Evolutionary conservation across 768 basidiomycete species (phyloP), one percentile per base, ranked within the genome.

Genomic region (Amanita muscaria): DNA sequence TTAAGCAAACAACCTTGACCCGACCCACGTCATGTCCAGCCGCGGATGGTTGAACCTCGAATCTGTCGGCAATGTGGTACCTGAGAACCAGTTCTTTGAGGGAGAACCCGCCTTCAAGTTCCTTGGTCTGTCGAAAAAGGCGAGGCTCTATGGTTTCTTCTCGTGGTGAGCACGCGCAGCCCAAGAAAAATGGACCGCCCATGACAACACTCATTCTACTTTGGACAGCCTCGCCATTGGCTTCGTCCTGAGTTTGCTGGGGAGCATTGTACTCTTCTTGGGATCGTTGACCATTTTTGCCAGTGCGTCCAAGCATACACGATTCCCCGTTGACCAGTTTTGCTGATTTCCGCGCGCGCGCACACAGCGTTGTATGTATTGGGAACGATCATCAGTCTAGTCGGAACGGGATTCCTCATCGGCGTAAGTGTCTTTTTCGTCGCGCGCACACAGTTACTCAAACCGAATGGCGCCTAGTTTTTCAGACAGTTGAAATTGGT

Each of bases 41-140:
- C 85, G 81, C 67, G 87, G 88, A 54, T 91, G 88, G 88, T 75
- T 89, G 60, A 90, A 91, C 57, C 78, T 91, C 56, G 87, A 89
- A 54, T 56, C 81, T 3, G 83, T 75, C 12, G 68, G 67, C 8
- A 68, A 66, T 42, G 61, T 71, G 39, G 73, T 88, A 29, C 82
- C 88, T 5, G 87, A 90, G 56, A 81, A 76, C 30, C 80, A 83
- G 50, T 83, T 85, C 65, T 90, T 90, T 49, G 88, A 93, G 64
- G 84, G 88, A 21, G 87, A 91, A 55, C 84, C 89, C 10, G 89
- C 91, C 5, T 94, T 89, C 72, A 74, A 73, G 47, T 80, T 79
- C 48, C 70, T 96, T 9, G 80, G 80, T 2, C 68, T 94, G 43
- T 84, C 89, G 29, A 73, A 81, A 52, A 88, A 74, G 14, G 83